Evolutionary conservation across 306 rosid genomes (phyloP).

Genomic region (Geum urbanum): DNA sequence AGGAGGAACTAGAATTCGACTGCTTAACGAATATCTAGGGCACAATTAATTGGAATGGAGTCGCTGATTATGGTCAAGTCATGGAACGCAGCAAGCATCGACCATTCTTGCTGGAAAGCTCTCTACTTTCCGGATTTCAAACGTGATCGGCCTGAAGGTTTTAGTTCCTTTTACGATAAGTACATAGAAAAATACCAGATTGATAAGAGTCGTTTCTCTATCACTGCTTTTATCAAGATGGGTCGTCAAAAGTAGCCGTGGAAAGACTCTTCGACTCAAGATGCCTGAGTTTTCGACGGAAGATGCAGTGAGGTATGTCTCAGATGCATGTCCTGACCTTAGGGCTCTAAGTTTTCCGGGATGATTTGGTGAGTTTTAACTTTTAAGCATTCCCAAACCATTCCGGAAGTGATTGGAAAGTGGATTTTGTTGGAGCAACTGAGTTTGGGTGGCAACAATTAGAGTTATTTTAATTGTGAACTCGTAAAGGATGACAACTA

Average conservation of each 20-base stretch:
- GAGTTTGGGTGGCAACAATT: background rate
- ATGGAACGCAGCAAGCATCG: background rate
- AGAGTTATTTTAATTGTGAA: no score
- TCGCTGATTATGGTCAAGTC: background rate
- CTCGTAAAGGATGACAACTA: no score
- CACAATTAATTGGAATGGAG: background rate
- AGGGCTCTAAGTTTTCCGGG: background rate
- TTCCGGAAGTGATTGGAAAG: background rate
- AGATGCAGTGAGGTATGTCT: background rate
- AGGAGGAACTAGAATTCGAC: background rate
- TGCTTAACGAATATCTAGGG: background rate
- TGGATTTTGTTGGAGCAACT: background rate
- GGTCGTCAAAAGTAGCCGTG: background rate
- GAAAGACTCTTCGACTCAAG: background rate
- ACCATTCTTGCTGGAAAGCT: background rate
- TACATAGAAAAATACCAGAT: background rate
- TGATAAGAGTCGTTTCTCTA: background rate
- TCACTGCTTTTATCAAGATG: background rate
- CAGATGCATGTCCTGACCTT: background rate
- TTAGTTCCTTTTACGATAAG: background rate
- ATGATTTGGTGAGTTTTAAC: background rate
- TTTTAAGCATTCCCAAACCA: background rate
- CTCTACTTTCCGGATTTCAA: background rate
- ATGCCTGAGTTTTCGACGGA: background rate
- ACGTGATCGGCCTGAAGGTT: background rate